Base-by-base conservation (phyloP, 345 rosid genomes). In the Euphorbia peplus region DNA sequence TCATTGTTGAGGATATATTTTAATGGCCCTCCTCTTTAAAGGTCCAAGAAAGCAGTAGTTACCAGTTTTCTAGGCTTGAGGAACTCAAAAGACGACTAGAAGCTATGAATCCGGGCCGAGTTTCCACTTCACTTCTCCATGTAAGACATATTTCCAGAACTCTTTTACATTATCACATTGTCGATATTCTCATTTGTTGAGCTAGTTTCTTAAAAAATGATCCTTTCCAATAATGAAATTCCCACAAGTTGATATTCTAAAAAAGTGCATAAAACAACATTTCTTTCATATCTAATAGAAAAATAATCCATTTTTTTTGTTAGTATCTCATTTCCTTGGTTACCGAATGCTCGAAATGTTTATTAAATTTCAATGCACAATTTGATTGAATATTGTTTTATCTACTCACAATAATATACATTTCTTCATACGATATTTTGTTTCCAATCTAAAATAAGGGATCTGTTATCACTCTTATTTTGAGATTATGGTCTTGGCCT, bases 31-130 rank as follows among this genome's bases (percentile, higher is more conserved):
- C 50, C 35, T 64, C 18, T 48, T 44, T 81, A 44, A 48, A 90
- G 95, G 89, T 88, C 66, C 90, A 83, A 84, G 89, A 92, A 83
- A 86, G 96, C 79, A 88, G 90, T 79, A 85, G 47, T 63, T 57
- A 77, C 8, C 93, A 92, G 80, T 85, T 81, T 72, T 76, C 97
- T 66, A 79, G 91, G 76, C 91, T 92, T 51, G 93, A 87, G 86
- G 89, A 84, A 75, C 75, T 88, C 67, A 88, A 90, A 83, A 84
- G 90, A 78, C 80, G 90, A 30, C 61, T 90, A 70, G 95, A 87
- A 78, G 90, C 93, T n/a, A 74, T 88, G 46, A 87, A 92, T 80
- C 91, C 87, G 18, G 76, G 79, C 68, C 82, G 89, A 76, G 75
- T 81, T 66, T 81, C 92, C 19, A 26, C 65, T 56, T 73, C 83